Evolutionary conservation across 768 basidiomycete genomes (phyloP), one percentile per base, ranked within the genome.

Genomic region (Panus rudis): DNA sequence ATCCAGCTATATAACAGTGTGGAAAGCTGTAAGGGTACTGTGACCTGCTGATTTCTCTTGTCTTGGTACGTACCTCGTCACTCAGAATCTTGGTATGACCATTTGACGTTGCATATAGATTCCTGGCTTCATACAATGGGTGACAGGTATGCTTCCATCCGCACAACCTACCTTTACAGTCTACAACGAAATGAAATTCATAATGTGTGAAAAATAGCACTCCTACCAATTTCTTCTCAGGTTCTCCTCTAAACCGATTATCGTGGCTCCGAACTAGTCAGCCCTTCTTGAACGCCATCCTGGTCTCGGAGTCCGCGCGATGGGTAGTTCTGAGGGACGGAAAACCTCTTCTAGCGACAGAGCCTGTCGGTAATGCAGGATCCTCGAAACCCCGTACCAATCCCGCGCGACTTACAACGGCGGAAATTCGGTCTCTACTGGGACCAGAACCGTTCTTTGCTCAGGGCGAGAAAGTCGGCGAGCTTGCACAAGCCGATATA

Each of bases 301-400:
- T 84, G 27, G 60, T 56, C 13, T 69, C 76, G 11, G 73, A 78
- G 0, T 57, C 76, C 3, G 75, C 91, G 1, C 70, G 73, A 35
- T 97, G 93, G 84, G 58, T 94, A 31, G 50, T 92, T 14, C 88
- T 91, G 68, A 80, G 82, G 39, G 64, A 66, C 21, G 83, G 85
- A 3, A 72, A 84, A 57, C 87, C 85, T 10, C 75, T 92, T 43
- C 61, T 78, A 19, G 56, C 69, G 5, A 61, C 68, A 17, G 46
- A 58, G 5, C 33, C 33, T 8, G 6, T 8, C 6, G 33, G n/a
- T 8, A 20, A 35, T 8, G n/a, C 16, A 8, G 33, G 16, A 8
- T 46, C 63, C 1, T 51, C 45, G n/a, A 58, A 59, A 3, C 57
- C 65, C 30, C 59, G 59, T 28, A 59, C 63, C 31, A 56, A 63